Base-by-base conservation (phyloP, 108 stramenopile species). In the Chaetoceros tenuissimus region DNA sequence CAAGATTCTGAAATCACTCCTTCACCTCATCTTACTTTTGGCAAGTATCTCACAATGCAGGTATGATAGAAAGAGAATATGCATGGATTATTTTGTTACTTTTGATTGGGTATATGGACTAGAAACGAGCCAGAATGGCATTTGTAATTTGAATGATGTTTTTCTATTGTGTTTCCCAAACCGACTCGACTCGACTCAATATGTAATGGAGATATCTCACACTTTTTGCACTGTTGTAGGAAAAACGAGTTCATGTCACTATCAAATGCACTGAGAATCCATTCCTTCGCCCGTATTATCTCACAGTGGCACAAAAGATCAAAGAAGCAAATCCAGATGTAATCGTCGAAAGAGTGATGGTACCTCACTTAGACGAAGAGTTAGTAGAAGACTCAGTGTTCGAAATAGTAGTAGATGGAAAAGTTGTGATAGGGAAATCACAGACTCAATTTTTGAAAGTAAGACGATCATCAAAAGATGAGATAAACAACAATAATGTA, bases 331-430 rank as follows among this genome's bases (percentile, higher is more conserved):
- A 79, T 57, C 83, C 89, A 0, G 89, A 91, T 63, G 78, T 87
- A 3, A 48, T 87, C 26, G 54, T 91, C 43, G 80, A 86, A 56
- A 71, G 65, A 25, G 55, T 74, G 17, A 73, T 84, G 45, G 34
- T 91, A 3, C 83, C 83, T 24, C 19, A 45, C 3, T 48, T 31
- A 0, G 61, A 62, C 17, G 30, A 28, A 7, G 68, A 29, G 16
- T 18, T 26, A 1, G 61, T 34, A 0, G 62, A 53, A 34, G 59
- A 66, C 3, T 62, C 75, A 17, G 31, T 62, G 0, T 91, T 91
- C 63, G 85, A 91, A 60, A 80, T 91, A 0, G 24, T 81, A 26
- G 78, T 91, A 2, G 89, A 91, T 69, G 89, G 81, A 1, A 78
- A 77, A 53, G 57, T 74, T 10, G 69, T 91, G 3, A 55, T 87